Percentiles rank a stretch among this genome's conserved stretches.
Conservation (phyloP, 2,329 filamentous ascomycete genomes). For the Colletotrichum brevisporum region DNA sequence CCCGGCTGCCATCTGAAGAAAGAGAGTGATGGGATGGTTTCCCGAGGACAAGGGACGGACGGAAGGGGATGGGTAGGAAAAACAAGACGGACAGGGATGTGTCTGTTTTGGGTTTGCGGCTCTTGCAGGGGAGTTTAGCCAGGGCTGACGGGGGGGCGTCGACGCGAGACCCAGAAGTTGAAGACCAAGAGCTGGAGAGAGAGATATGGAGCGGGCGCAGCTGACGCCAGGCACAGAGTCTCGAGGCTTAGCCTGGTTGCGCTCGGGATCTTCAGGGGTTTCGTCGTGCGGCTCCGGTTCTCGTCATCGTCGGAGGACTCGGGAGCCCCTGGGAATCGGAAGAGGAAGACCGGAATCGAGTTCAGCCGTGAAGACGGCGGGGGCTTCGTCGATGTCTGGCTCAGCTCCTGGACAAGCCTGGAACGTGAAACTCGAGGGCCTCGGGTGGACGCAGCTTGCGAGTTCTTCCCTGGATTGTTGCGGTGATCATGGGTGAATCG, state of each 20-base stretch:
- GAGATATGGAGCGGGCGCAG: background rate
- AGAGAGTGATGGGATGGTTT: constrained; percentile 17
- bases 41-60: background rate
- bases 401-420: constrained; percentile 1
- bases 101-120: constrained; percentile 40
- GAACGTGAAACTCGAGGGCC: constrained; percentile 26
- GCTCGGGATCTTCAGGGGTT: constrained; percentile 20
- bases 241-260: constrained; percentile 17
- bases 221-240: background rate
- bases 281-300: background rate
- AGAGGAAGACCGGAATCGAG: constrained; percentile 28
- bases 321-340: constrained; percentile 13
- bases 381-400: background rate
- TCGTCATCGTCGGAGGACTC: background rate
- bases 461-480: background rate
- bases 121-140: constrained; percentile 35
- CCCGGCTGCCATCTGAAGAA: constrained; percentile 24
- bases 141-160: constrained; percentile 21
- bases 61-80: constrained; percentile 24
- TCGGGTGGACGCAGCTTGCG: background rate
- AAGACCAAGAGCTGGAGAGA: too few species aligned
- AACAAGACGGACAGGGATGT: background rate
- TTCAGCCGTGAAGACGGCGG: constrained; percentile 16
- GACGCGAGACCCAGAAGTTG: background rate
- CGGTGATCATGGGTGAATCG: constrained; percentile 22